Percentiles rank a stretch among this genome's conserved stretches.
Evolutionary conservation across 257 asterid genomes (phyloP).

Genomic region (Solanum virginianum): DNA sequence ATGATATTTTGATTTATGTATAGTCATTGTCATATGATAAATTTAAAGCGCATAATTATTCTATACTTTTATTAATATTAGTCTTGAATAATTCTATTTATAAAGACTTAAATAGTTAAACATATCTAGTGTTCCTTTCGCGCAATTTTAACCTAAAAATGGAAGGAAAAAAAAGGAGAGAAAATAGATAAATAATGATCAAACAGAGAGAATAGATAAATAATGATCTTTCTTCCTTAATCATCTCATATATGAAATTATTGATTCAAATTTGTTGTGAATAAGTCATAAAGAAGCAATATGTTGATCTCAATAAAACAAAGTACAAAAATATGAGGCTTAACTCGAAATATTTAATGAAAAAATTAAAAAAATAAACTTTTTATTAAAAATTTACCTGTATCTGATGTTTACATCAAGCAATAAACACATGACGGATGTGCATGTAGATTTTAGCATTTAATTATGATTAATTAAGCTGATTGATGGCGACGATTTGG

Average conservation of each 20-base stretch:
- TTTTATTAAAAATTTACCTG: neutral
- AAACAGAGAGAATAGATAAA: too few species aligned
- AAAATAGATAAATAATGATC: too few species aligned
- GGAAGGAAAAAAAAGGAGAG: too few species aligned
- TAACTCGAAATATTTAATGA: neutral
- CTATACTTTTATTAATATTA: neutral
- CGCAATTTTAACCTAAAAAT: neutral
- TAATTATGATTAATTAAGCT: too few species aligned
- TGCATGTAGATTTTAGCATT: too few species aligned
- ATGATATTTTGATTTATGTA: neutral
- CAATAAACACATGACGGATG: neutral
- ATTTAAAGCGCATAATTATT: neutral
- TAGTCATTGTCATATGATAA: neutral
- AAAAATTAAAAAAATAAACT: neutral
- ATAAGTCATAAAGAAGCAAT: neutral
- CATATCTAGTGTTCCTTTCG: neutral
- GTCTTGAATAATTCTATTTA: neutral
- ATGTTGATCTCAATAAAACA: neutral
- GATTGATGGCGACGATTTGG: too few species aligned
- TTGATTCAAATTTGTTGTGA: neutral
- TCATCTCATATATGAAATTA: neutral
- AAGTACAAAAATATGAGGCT: rapidly evolving
- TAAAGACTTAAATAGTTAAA: neutral
- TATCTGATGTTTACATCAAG: neutral
- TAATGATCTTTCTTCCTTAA: neutral